Base-by-base conservation (phyloP, 805 yeast species). In the Lipomyces kockii region DNA sequence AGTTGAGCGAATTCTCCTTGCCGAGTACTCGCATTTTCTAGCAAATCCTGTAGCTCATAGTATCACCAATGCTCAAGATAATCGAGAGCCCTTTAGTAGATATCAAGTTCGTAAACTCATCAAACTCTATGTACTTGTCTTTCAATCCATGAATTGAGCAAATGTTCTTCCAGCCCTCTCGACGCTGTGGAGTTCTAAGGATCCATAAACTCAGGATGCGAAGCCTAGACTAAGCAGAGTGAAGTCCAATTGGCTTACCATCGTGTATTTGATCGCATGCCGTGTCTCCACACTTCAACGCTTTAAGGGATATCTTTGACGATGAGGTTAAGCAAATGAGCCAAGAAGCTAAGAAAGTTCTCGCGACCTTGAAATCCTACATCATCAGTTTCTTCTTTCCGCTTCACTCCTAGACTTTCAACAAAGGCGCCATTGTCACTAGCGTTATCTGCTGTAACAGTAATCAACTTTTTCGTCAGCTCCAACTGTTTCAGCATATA, bases 11-110 rank as follows among this genome's bases (percentile, higher is more conserved):
- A 46, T 20, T 46, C 52, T 20, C 52, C 52, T 20, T 17, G n/a
- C 3, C 52, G 52, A n/a, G n/a, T 3, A 7, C 17, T 7, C 7
- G 52, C 52, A 20, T 4, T 20, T 2, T 46, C 22, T 4, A 46
- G 8, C 52, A 46, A 46, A 46, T 46, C 52, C 22, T 46, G 52
- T n/a, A 46, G 52, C 52, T 12, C 52, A 46, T 46, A 46, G 12
- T 46, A 46, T 2, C 2, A 25, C 27, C 27, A 25, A 25, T 25
- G 2, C 27, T 25, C 2, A 46, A 3, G 22, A 1, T 12, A 20
- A 46, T 46, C 1, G n/a, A 20, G 8, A 20, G 52, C 17, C 22
- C 12, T 46, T 46, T 8, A 2, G 52, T 3, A n/a, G 52, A 46
- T 46, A 46, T 2, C 27, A 25, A 2, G 27, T 25, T 25, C 2